These are phyloP conservation scores for Artemisia argyi DNA, from an alignment of 129 eudicot species.

Conservation along the genomic window DNA sequence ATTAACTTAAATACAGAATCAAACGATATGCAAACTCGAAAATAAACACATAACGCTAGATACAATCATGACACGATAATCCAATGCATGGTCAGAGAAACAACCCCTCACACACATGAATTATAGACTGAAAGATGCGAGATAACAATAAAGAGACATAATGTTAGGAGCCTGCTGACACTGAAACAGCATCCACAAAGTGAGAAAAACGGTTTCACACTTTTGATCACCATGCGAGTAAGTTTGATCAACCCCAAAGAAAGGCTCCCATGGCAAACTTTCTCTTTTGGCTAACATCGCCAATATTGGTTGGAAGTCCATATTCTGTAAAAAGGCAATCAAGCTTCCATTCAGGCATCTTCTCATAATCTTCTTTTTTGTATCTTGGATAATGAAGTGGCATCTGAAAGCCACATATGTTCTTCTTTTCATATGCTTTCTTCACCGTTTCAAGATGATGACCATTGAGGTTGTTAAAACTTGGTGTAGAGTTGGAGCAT, in stretches of 20 bases:
- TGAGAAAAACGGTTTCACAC: neutral
- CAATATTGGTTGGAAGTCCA: conserved; percentile 44
- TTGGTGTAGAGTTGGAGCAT: conserved; percentile 11
- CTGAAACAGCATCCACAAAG: neutral
- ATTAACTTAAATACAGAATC: neutral
- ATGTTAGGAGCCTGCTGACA: neutral
- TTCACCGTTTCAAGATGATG: conserved; percentile 20
- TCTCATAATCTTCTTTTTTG: conserved; percentile 48
- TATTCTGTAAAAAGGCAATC: conserved; percentile 55
- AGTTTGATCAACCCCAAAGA: conserved; percentile 42
- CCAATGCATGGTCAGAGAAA: neutral
- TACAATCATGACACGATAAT: neutral
- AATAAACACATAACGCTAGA: neutral
- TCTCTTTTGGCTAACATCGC: conserved; percentile 52
- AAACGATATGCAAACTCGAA: neutral
- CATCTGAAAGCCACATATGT: conserved; percentile 41
- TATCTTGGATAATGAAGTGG: conserved; percentile 69
- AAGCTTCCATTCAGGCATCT: conserved; percentile 61
- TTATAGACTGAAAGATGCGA: no score
- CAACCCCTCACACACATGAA: neutral
- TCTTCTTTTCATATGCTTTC: conserved; percentile 2
- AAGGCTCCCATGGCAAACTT: conserved; percentile 69
- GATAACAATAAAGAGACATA: neutral
- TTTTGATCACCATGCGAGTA: neutral
- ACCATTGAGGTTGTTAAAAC: neutral